Percentiles rank a stretch among this genome's conserved stretches.
phyloP scores from a whole-genome alignment of 306 rosid genomes.

The Fragaria iinumae region DNA sequence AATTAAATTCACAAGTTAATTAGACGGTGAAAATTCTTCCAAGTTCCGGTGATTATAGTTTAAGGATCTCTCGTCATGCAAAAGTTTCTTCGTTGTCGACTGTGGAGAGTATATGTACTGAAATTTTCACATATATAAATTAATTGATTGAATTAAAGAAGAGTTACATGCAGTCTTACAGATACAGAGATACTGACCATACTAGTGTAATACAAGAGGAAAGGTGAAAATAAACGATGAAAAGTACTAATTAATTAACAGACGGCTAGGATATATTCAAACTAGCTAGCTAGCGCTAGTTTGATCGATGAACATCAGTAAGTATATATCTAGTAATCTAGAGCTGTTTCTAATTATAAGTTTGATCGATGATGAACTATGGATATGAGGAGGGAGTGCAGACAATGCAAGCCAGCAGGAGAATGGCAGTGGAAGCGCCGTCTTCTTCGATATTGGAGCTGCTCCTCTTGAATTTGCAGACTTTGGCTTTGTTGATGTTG shows the following conservation, averaged over 20 bases:
- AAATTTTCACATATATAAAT: not conserved
- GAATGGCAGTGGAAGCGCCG: constrained; percentile 87
- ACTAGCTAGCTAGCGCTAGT: not conserved
- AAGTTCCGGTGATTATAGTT: too few species aligned
- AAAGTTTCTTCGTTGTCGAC: not conserved
- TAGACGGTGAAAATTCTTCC: not conserved
- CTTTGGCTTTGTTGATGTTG: constrained; percentile 62
- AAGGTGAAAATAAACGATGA: not conserved
- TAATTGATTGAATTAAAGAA: not conserved
- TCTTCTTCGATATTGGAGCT: constrained; percentile 72
- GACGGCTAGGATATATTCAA: not conserved
- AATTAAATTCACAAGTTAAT: too few species aligned
- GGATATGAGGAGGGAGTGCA: constrained; percentile 55
- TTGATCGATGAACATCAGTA: not conserved
- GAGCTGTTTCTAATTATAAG: not conserved
- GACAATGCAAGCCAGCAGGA: constrained; percentile 94
- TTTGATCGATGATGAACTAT: constrained; percentile 2
- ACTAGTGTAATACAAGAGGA: not conserved
- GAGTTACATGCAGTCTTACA: too few species aligned
- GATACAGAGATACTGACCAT: too few species aligned
- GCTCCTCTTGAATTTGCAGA: constrained; percentile 84
- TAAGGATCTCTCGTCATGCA: not conserved
- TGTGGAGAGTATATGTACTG: too few species aligned
- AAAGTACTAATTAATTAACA: not conserved
- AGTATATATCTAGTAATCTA: not conserved